Evolutionary conservation across 768 basidiomycete genomes (phyloP).

Genomic region (Auricularia cornea): DNA sequence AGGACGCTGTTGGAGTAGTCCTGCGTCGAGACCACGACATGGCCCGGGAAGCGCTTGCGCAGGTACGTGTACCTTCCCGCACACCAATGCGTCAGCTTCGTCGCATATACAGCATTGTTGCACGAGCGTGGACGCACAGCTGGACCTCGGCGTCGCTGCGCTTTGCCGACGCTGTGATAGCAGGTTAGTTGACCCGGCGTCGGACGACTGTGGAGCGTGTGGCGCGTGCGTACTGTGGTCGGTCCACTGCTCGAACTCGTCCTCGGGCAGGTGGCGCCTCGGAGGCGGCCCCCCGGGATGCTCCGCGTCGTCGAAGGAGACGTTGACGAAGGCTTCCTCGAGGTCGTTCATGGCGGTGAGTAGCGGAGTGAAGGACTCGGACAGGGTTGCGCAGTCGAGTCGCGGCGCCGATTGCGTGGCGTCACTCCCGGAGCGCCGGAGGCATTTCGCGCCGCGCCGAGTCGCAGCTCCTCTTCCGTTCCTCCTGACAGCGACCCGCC

Average conservation of each 20-base stretch:
- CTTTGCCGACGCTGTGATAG: constrained; percentile 42
- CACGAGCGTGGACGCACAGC: constrained; percentile 31
- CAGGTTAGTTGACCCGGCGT: too few relatives aligned
- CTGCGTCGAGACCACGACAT: constrained; percentile 48
- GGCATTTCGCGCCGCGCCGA: not conserved
- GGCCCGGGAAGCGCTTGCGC: constrained; percentile 49
- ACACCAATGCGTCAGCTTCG: constrained; percentile 4
- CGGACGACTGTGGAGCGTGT: too few relatives aligned
- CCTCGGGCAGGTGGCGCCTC: constrained; percentile 12
- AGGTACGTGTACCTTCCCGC: constrained; percentile 21
- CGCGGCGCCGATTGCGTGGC: not conserved
- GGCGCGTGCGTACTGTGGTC: constrained; percentile 26
- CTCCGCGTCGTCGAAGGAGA: constrained; percentile 29
- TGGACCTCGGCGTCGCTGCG: constrained; percentile 36
- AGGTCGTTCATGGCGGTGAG: constrained; percentile 1
- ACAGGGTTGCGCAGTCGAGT: not conserved
- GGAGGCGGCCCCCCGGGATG: not conserved
- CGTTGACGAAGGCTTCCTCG: constrained; percentile 38
- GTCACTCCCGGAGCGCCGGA: not conserved
- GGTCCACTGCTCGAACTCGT: constrained; percentile 44
- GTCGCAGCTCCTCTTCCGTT: not conserved
- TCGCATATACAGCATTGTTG: not conserved
- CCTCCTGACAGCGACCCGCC: not conserved
- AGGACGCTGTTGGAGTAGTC: constrained; percentile 38
- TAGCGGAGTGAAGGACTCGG: too few relatives aligned